These are phyloP conservation scores for Symbiodinium natans DNA, from an alignment of 73 alveolate genomes.

Conservation along the genomic window DNA sequence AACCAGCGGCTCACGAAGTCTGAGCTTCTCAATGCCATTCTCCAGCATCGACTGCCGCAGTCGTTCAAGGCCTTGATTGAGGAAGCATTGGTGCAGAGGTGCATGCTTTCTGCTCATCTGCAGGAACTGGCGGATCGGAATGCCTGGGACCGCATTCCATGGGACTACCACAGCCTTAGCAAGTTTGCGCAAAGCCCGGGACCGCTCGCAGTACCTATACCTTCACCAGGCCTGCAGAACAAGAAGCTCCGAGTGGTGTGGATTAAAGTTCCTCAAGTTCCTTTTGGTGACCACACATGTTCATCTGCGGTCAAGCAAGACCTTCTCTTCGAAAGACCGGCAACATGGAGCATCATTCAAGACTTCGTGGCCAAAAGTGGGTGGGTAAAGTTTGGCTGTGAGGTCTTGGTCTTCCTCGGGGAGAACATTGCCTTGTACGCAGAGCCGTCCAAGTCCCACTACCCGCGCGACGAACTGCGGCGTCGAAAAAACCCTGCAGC, in stretches of 20 bases:
- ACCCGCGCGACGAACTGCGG: not conserved
- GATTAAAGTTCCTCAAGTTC: not conserved
- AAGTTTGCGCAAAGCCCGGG: not conserved
- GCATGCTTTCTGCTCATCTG: not conserved
- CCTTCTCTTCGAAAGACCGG: not conserved
- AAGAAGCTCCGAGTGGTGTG: not conserved
- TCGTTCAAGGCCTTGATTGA: not conserved
- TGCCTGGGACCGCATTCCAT: not conserved
- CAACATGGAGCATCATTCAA: not conserved
- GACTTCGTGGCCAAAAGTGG: not conserved
- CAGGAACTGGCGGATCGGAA: not conserved
- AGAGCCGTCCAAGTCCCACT: not conserved
- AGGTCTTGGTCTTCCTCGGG: not conserved
- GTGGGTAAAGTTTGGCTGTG: not conserved
- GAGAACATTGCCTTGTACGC: not conserved
- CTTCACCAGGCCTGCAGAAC: not conserved
- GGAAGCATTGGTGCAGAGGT: not conserved
- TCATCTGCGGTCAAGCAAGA: not conserved
- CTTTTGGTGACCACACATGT: not conserved
- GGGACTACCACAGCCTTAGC: not conserved
- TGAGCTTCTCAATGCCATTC: not conserved
- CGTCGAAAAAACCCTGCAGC: not conserved
- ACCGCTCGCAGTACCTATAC: not conserved
- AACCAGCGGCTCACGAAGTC: not conserved
- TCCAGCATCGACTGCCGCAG: not conserved